Base-by-base conservation (phyloP, 73 alveolate species). In the Paramecium tetraurelia region DNA sequence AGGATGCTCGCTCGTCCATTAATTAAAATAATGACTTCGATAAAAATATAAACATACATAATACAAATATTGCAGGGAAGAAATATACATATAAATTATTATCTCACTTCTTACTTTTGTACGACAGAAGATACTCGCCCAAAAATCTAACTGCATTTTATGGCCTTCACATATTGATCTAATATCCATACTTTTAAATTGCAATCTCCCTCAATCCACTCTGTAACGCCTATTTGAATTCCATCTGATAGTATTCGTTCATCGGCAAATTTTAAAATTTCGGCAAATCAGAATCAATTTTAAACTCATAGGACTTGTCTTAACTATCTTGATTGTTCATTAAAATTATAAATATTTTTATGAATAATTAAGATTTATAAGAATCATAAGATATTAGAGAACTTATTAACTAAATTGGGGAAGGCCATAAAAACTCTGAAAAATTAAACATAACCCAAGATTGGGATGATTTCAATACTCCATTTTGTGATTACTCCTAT, bases 1-100 rank as follows among this genome's bases (percentile, higher is more conserved):
- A 80, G 20, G 90, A 80, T 44, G 48, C 84, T 63, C 50, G 33
- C 21, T 53, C 84, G 27, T 63, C 50, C 84, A 63, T 63, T 24
- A 24, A 63, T 27, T 63, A 63, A 63, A 63, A 14, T 31, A 63
- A 63, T 24, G 4, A 22, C 84, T 63, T 63, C 84, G 21, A 63
- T 63, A 53, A 53, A 53, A 18, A 18, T 53, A 53, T 53, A 53
- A 53, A 16, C 69, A 53, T 20, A 16, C 69, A 53, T 4, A 53
- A 53, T 53, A 53, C 69, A 53, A 53, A 2, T 53, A 53, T 53
- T 53, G 11, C 14, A 53, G 59, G 59, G 59, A 14, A 48, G 7
- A 20, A 18, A 53, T 53, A 53, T 3, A 18, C 69, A 53, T 53
- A 53, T 50, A 16, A 53, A 53, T 53, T 48, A 48, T 48, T 48